Base-by-base conservation (phyloP, 2,329 filamentous ascomycete species). In the Pezicula radicicola region DNA sequence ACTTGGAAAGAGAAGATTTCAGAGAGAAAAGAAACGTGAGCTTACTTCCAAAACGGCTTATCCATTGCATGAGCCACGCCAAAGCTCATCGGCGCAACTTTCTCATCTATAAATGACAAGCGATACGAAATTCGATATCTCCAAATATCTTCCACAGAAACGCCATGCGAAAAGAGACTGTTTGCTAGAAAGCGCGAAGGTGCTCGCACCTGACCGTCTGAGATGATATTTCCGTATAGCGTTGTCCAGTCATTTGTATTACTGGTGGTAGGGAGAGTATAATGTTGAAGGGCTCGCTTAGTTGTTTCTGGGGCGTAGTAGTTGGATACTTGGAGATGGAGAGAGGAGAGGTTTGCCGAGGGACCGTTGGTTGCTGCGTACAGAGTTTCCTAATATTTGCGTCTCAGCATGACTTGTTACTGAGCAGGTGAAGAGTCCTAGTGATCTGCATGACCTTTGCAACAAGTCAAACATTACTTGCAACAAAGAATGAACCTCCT, bases 31-130 rank as follows among this genome's bases (percentile, higher is more conserved):
- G 10, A 21, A 27, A 7, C 13, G 25, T 10, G 12, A 45, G 30
- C 68, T 62, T 50, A 74, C 70, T 73, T 74, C 72, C 71, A 74
- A 27, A 74, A 66, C 0, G 72, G 70, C 43, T 66, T 68, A 36
- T 74, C 72, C 71, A 72, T 74, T 4, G 69, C 68, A 55, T 75
- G 71, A 0, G 63, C 60, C 1, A 70, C 67, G 0, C 68, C 68
- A 53, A 63, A 68, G 0, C 61, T 63, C 10, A 52, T 56, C 0
- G 72, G 71, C 1, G 71, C 71, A 3, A 72, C 54, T 7, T 66
- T 65, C 4, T 73, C 67, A 10, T 65, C 63, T 42, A 74, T 75
- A 47, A 74, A 75, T 0, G 70, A 73, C 30, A 75, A 53, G 3
- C 71, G 61, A 43, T 73, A 73, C 1, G 70, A 66, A 36, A 75